Base-by-base conservation (phyloP, 208 protist species). In the Trypanosomatidae sp. region DNA sequence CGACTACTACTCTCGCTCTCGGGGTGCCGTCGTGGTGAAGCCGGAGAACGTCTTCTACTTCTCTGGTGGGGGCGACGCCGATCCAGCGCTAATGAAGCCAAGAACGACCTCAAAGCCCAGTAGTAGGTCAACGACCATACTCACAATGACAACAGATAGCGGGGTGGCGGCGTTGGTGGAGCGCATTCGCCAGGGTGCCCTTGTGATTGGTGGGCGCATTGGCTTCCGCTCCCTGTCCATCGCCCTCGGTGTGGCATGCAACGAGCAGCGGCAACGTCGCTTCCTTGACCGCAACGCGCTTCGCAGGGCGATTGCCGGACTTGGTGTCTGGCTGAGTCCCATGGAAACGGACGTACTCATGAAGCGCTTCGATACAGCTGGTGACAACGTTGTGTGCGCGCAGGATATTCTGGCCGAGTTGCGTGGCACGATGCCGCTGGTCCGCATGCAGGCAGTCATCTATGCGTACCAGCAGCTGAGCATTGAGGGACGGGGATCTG, bases 371-470 rank as follows among this genome's bases (percentile, higher is more conserved):
- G 93, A 97, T 72, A 56, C 47, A 15, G 69, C 69, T 9, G 92
- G 92, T 53, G 80, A 95, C 74, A 91, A 89, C 69, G 44, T 89
- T 25, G 70, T 98, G 59, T 84, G 86, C 47, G 84, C 88, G 36
- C 90, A 94, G 66, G 92, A 96, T 36, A 70, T 98, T 62, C 67
- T 97, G 71, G 73, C 79, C 6, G 91, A 89, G 77, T 74, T 98
- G 66, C 91, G 92, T 22, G 89, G 89, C 46, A 82, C 87, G 30
- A 91, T 96, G 91, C 81, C 80, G 55, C 75, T 77, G 22, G 65
- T 55, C 5, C 89, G 94, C 50, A 66, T 91, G 59, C 69, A 81
- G 22, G 78, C 87, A 10, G 92, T 96, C 64, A 75, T 91, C 43
- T 67, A 84, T 58, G 88, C 90, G 0, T 95, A 89, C 71, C 82